Evolutionary conservation across 2,329 filamentous ascomycete genomes (phyloP).

Genomic region (Calonectria pseudoturangicola): DNA sequence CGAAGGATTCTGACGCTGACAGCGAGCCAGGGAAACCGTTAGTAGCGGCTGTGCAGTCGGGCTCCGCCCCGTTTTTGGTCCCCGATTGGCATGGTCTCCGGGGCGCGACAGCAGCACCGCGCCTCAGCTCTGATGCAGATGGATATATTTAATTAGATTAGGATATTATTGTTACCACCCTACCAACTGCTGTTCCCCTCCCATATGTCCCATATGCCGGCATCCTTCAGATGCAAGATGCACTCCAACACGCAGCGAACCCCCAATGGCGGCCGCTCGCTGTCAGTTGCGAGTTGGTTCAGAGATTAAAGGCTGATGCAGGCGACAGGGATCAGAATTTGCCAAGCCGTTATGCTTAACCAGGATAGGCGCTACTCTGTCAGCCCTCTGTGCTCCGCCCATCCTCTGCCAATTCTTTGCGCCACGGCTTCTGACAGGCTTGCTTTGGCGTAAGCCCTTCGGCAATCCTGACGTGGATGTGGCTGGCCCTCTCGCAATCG

Average conservation of each 20-base stretch:
- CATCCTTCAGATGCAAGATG: too few relatives aligned
- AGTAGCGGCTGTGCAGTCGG: not conserved
- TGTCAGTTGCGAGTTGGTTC: not conserved
- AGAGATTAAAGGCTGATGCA: constrained; percentile 1
- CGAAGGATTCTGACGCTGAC: constrained; percentile 8
- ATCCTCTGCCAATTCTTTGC: not conserved
- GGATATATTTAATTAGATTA: too few relatives aligned
- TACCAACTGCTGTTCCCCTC: too few relatives aligned
- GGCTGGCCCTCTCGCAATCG: not conserved
- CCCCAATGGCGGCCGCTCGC: not conserved
- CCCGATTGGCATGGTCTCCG: not conserved
- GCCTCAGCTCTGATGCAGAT: not conserved
- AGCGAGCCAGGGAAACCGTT: not conserved
- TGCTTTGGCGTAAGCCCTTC: not conserved
- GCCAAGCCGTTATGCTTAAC: constrained; percentile 5
- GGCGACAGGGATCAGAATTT: not conserved
- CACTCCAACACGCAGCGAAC: not conserved
- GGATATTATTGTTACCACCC: too few relatives aligned
- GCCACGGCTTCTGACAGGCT: not conserved
- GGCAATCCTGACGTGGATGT: not conserved
- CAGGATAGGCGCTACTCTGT: not conserved
- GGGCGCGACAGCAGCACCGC: not conserved
- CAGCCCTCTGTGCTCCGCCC: not conserved
- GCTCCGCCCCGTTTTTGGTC: not conserved
- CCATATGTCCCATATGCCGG: too few relatives aligned